Base-by-base conservation (phyloP, 805 yeast genomes). In the Schizosaccharomyces lindneri region DNA sequence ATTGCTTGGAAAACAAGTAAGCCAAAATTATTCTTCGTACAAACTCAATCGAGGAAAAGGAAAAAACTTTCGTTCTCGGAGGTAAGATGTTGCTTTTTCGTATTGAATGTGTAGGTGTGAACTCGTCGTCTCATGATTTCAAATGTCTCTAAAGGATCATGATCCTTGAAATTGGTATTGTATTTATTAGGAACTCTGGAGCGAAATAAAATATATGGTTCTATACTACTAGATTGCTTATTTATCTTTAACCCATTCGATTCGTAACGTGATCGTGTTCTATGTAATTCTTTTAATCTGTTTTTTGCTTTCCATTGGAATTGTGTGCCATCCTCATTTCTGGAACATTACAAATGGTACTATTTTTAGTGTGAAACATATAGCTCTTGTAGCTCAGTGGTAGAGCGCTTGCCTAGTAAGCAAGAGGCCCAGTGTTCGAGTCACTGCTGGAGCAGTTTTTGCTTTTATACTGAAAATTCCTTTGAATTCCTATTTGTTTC, bases 351-450 rank as follows among this genome's bases (percentile, higher is more conserved):
- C n/a, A n/a, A n/a, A n/a, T n/a, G n/a, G 19, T 46, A 9, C 17
- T 3, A 11, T 15, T 46, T 6, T 7, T 13, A 6, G 2, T 9
- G 19, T 6, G 2, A 5, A 46, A 2, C 41, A 36, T 4, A 11
- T 15, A 51, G 57, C 57, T 51, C 57, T 51, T 51, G 36, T 51
- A 51, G 57, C 57, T 51, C 57, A 51, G 57, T 51, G 57, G 57
- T 51, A 51, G 57, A 51, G 57, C 57, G 57, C 57, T 51, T 51
- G 57, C 57, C 57, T 51, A 51, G 57, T 51, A 51, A 51, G 57
- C 57, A 51, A 51, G 57, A 51, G 57, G 57, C 57, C 57, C 57
- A 51, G 57, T 51, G 57, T 51, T 51, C 57, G 32, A 51, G 57
- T 51, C 57, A 51, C 57, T 51, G 57, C 36, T 24, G 57, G 57